Conservation (phyloP, 2,329 filamentous ascomycete genomes). For the Penicillium sp. region DNA sequence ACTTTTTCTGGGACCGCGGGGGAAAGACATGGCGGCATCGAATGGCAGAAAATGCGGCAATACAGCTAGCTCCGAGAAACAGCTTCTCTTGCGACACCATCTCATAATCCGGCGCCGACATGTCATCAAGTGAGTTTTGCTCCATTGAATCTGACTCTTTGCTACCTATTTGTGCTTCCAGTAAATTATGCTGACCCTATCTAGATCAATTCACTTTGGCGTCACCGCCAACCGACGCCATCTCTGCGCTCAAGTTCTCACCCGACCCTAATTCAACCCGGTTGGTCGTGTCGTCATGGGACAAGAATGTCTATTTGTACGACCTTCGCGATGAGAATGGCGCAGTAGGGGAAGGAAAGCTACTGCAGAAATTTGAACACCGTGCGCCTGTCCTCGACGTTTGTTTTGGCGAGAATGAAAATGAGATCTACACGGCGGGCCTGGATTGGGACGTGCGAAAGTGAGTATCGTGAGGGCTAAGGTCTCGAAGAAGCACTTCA, state of each 20-base stretch:
- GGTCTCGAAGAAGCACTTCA: conserved; percentile 26
- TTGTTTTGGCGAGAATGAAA: conserved; percentile 77
- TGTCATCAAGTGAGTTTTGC: conserved; percentile 39
- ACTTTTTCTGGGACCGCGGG: conserved; percentile 20
- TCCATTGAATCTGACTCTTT: no score
- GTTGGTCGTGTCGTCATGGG: conserved; percentile 91
- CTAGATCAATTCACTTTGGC: conserved; percentile 72
- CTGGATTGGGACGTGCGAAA: conserved; percentile 80
- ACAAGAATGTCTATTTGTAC: conserved; percentile 85
- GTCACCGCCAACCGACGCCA: conserved; percentile 75
- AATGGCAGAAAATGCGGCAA: conserved; percentile 29
- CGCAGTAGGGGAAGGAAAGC: conserved; percentile 53
- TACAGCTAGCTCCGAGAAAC: conserved; percentile 21
- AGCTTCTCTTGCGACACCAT: conserved; percentile 8
- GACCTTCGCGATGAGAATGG: conserved; percentile 56
- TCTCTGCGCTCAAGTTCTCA: conserved; percentile 82
- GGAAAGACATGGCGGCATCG: conserved; percentile 24
- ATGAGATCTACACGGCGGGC: conserved; percentile 78
- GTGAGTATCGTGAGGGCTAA: conserved; percentile 40
- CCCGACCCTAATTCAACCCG: conserved; percentile 65
- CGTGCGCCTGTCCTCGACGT: conserved; percentile 82
- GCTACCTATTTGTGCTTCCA: no score
- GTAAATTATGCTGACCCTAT: background rate
- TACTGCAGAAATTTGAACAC: conserved; percentile 71
- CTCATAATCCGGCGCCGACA: conserved; percentile 16